These are phyloP conservation scores for sorghum (Sorghum bicolor) DNA, from an alignment of 176 grass and related monocot genomes.

Conservation along the genomic window DNA sequence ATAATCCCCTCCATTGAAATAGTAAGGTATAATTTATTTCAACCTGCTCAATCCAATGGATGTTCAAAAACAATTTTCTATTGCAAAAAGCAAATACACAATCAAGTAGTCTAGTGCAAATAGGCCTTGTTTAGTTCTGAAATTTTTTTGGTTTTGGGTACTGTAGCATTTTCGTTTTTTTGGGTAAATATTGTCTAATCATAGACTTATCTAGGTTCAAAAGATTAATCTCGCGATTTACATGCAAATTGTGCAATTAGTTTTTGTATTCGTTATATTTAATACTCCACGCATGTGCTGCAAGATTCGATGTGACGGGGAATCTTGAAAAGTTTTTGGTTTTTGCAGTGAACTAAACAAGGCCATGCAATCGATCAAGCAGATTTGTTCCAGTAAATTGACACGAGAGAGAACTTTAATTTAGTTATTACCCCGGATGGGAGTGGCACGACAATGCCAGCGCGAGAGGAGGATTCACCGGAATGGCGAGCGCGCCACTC, in stretches of 20 bases:
- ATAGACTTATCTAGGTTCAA: no score
- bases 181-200: no score
- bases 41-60: background rate
- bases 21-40: background rate
- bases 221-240: no score
- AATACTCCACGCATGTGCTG: no score
- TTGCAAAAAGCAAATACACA: background rate
- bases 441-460: constrained; percentile 80
- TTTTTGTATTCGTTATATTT: no score
- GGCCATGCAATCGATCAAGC: background rate
- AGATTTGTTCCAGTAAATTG: background rate
- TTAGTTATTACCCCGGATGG: constrained; percentile 67
- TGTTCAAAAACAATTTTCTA: background rate
- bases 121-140: no score
- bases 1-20: background rate
- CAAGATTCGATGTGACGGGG: no score
- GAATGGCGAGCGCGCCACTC: constrained; percentile 64
- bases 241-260: no score
- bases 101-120: background rate
- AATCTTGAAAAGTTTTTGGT: no score
- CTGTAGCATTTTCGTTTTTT: no score
- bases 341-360: no score
- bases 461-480: constrained; percentile 24
- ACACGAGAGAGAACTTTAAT: background rate
- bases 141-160: no score